Evolutionary conservation across 148 eudicot genomes (phyloP).

Genomic region (Vaccinium corymbosum): DNA sequence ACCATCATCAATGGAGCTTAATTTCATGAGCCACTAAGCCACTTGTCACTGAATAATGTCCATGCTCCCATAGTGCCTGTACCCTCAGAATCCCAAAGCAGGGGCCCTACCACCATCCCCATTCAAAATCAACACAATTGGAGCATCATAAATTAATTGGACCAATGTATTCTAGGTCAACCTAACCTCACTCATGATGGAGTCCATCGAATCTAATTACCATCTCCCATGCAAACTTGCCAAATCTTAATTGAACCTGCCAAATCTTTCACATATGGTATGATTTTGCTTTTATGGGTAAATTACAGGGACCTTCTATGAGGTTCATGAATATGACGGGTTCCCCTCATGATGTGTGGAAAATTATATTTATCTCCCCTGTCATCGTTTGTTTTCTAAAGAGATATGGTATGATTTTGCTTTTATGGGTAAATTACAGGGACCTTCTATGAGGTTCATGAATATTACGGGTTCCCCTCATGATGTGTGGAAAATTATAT

Average conservation of each 20-base stretch:
- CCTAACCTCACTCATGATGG: neutral
- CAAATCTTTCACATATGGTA: neutral
- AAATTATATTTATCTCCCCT: neutral
- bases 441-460: neutral
- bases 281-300: neutral
- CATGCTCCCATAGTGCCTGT: conserved; percentile 8
- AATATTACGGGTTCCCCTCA: neutral
- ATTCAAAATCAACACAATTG: neutral
- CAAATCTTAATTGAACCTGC: neutral
- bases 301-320: neutral
- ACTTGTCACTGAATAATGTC: neutral
- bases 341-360: neutral
- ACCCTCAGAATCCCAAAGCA: neutral
- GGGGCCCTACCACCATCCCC: conserved; percentile 7
- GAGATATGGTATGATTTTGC: neutral
- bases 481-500: neutral
- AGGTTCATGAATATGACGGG: neutral
- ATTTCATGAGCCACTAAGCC: neutral
- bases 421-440: neutral
- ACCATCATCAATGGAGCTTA: neutral
- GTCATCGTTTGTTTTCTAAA: neutral
- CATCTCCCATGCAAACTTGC: neutral
- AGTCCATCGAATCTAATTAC: neutral
- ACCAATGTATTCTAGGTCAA: neutral
- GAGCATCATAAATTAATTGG: conserved; percentile 4